Base-by-base conservation (phyloP, 2,329 filamentous ascomycete genomes). In the Trichoderma sp. region DNA sequence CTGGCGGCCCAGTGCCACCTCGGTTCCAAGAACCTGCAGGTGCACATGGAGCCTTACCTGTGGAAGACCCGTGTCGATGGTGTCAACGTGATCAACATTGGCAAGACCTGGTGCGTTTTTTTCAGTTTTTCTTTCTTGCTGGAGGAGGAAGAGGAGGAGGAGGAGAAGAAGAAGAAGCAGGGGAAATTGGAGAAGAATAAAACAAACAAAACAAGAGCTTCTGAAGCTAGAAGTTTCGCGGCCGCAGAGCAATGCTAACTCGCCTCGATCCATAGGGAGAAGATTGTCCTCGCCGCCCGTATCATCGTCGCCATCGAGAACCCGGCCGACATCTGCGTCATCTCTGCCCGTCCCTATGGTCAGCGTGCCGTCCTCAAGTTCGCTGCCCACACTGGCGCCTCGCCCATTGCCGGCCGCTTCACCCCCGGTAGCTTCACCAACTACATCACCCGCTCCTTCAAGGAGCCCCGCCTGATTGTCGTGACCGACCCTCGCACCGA, bases 391-490 rank as follows among this genome's bases (percentile, higher is more conserved):
- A 99, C 95, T 75, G 95, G 95, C 82, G 94, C 96, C 79, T 92
- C 93, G 79, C 92, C 95, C 83, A 99, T 99, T 80, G 96, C 95
- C 79, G 95, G 95, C 87, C 95, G 95, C 83, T 99, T 99, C 92
- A 99, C 95, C 81, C 95, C 95, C 82, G 95, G 95, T 92, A 97
- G 94, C 85, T 99, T 99, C 91, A 99, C 95, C 89, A 99, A 99
- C 90, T 99, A 99, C 92, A 99, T 99, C 91, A 99, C 96, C 84
- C 94, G 95, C 80, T 98, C 95, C 74, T 99, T 99, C 93, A 97
- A 97, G 91, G 95, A 99, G 89, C 95, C 95, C 81, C 96, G 96
- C 84, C 89, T 99, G 81, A 98, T 99, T 85, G 90, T 99, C 82
- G 95, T 99, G 80, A 99, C 95, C 86, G 95, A 99, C 84, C 95